These are phyloP conservation scores for Microbotryomycetes sp. DNA, from an alignment of 1,284 basidiomycete genomes.

Conservation along the genomic window DNA sequence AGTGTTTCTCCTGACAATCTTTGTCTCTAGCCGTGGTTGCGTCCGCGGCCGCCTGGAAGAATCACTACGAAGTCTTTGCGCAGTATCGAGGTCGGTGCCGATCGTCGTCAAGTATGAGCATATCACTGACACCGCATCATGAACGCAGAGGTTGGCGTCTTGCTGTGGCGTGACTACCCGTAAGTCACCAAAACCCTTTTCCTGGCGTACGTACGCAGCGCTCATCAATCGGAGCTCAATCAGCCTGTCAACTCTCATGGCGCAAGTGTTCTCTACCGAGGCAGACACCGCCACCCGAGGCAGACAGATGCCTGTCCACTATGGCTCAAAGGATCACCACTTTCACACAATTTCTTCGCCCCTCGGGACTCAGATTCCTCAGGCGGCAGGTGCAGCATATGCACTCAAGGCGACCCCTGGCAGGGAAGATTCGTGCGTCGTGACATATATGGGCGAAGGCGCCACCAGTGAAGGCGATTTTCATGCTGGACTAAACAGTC, in stretches of 20 bases:
- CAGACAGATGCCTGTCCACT: slow-evolving; percentile 50
- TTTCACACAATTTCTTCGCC: slow-evolving; percentile 92
- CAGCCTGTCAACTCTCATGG: slow-evolving; percentile 52
- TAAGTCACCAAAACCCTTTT: slow-evolving; percentile 29
- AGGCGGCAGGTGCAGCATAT: slow-evolving; percentile 87
- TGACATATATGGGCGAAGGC: slow-evolving; percentile 79
- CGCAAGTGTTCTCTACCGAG: slow-evolving; percentile 78
- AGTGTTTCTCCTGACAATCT: too few relatives aligned
- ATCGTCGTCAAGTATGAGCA: slow-evolving; percentile 7
- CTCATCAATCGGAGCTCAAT: too few relatives aligned
- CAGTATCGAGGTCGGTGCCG: slow-evolving; percentile 51
- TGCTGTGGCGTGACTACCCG: slow-evolving; percentile 75
- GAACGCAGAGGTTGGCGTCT: slow-evolving; percentile 66
- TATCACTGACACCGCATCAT: slow-evolving; percentile 3
- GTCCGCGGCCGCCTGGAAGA: slow-evolving; percentile 71
- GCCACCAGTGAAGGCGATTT: slow-evolving; percentile 52
- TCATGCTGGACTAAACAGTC: slow-evolving; percentile 48
- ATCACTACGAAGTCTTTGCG: slow-evolving; percentile 61
- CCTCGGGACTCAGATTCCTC: slow-evolving; percentile 90
- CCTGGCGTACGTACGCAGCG: too few relatives aligned
- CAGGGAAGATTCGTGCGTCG: slow-evolving; percentile 67
- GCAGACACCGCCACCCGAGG: slow-evolving; percentile 67
- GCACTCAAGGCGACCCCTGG: slow-evolving; percentile 72
- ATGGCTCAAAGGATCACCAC: slow-evolving; percentile 72
- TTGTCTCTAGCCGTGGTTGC: slow-evolving; percentile 64